Base-by-base conservation (phyloP, 1,284 basidiomycete species). In the Trametes versicolor region DNA sequence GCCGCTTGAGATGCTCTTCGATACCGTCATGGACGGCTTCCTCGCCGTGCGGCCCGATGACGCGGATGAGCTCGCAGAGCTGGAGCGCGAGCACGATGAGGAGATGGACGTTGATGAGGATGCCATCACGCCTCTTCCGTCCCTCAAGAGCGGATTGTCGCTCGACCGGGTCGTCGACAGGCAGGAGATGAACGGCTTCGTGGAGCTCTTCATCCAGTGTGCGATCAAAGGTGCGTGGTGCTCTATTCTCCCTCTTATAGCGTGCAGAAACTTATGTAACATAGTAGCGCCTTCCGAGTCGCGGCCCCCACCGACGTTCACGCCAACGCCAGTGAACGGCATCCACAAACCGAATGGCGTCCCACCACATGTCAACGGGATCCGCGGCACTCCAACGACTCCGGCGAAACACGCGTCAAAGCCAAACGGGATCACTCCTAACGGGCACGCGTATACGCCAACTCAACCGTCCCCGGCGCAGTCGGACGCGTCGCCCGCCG, bases 1-100 rank as follows among this genome's bases (percentile, higher is more conserved):
- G 17, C 88, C 95, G 5, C 80, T 96, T 62, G 85, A 90, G 55
- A 81, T 83, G 55, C 77, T 97, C 48, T 97, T 94, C 75, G 89
- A 93, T 39, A 80, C 89, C 19, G 80, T 96, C 70, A 85, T 97
- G 72, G 82, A 84, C 51, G 82, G 85, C 54, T 87, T 95, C 73
- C 79, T 97, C 67, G 83, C 81, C 55, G 70, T 59, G 10, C 73
- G 76, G 12, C 43, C 70, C 19, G 49, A 62, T 1, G 70, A 70
- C 8, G 41, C 41, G 21, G 72, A 75, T 10, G 58, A 75, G n/a
- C 73, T 72, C 15, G 61, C 58, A 12, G 65, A 72, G 29, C 73
- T 77, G 53, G 67, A 72, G 37, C 63, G 62, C 17, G 72, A 74
- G 2, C 67, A 64, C 19, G 83, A 83, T 43, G 78, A 84, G 60